phyloP scores from a whole-genome alignment of 305 asterid species.

The Fraxinus platypoda region DNA sequence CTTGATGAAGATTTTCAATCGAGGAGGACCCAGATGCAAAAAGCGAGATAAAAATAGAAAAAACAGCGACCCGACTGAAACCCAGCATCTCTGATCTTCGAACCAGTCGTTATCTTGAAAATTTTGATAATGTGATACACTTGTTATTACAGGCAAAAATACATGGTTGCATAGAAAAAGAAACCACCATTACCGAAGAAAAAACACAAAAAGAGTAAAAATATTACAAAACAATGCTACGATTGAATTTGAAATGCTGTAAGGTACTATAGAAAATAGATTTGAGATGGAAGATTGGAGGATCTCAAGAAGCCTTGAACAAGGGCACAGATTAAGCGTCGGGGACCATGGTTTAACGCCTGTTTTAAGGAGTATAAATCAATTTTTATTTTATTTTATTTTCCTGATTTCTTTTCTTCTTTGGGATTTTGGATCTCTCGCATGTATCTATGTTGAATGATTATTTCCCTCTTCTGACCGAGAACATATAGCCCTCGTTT shows the following conservation, averaged over 20 bases:
- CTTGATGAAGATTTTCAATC: slow-evolving; percentile 65
- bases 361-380: background rate
- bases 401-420: background rate
- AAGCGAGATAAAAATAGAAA: slow-evolving; percentile 37
- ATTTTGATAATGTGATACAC: slow-evolving; percentile 32
- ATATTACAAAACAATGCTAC: background rate
- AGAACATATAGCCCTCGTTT: background rate
- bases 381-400: background rate
- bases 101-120: slow-evolving; percentile 19
- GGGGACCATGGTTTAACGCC: slow-evolving; percentile 18
- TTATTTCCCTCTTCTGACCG: slow-evolving; percentile 18
- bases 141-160: slow-evolving; percentile 14
- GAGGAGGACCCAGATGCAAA: slow-evolving; percentile 49
- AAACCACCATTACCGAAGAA: background rate
- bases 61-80: slow-evolving; percentile 36
- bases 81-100: slow-evolving; percentile 67
- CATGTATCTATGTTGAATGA: background rate
- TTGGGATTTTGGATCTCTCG: slow-evolving; percentile 45
- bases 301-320: slow-evolving; percentile 42
- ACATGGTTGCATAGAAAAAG: slow-evolving; percentile 14
- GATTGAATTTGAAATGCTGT: slow-evolving; percentile 15
- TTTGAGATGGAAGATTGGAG: slow-evolving; percentile 12
- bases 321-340: slow-evolving; percentile 40
- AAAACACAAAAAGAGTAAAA: slow-evolving; percentile 1
- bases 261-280: background rate